phyloP scores from a whole-genome alignment of 2,329 filamentous ascomycete genomes.

The Colletotrichum tofieldiae region DNA sequence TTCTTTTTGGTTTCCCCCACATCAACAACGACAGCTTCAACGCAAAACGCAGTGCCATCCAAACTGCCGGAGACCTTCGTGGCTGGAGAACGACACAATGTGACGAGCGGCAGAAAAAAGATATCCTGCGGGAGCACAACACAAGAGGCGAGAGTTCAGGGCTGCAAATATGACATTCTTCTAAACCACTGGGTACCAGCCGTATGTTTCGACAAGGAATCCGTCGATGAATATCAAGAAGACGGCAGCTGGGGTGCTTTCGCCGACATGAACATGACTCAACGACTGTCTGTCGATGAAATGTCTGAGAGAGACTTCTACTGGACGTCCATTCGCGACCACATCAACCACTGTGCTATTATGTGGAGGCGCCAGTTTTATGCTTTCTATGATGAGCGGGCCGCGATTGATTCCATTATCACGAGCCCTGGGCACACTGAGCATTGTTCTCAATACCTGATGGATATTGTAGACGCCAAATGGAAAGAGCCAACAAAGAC shows the following conservation, averaged over 20 bases:
- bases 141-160: constrained; percentile 39
- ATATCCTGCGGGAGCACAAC: constrained; percentile 45
- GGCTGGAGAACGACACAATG: constrained; percentile 40
- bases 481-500: constrained; percentile 43
- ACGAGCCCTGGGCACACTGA: constrained; percentile 47
- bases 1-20: constrained; percentile 41
- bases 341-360: constrained; percentile 49
- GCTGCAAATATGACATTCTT: constrained; percentile 48
- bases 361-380: constrained; percentile 49
- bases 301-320: constrained; percentile 47
- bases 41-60: neutral
- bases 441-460: constrained; percentile 49
- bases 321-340: constrained; percentile 47
- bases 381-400: constrained; percentile 46
- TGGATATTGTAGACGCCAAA: constrained; percentile 45
- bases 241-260: constrained; percentile 47
- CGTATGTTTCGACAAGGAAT: constrained; percentile 45
- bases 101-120: constrained; percentile 42
- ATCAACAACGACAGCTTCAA: neutral
- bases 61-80: neutral
- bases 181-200: constrained; percentile 48
- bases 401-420: constrained; percentile 45
- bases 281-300: constrained; percentile 42
- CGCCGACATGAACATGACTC: constrained; percentile 46
- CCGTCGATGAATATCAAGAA: constrained; percentile 47